Evolutionary conservation across 305 asterid species (phyloP).

Genomic region (Fraxinus floribunda): DNA sequence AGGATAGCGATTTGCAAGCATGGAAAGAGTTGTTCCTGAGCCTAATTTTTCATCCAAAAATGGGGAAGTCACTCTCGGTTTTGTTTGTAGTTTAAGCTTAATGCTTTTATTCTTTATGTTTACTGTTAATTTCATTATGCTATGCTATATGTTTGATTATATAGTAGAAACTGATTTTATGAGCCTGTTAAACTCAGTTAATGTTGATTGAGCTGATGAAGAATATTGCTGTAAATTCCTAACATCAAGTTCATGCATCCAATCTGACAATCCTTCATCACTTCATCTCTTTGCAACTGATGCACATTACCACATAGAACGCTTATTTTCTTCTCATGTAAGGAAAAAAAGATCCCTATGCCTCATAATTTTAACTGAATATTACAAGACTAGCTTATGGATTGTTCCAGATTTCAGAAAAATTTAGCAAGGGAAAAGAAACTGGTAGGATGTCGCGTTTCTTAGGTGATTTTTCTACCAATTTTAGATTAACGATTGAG

Average conservation of each 20-base stretch:
- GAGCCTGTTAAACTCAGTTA: too few species aligned
- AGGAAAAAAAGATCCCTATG: not conserved
- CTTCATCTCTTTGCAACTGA: not conserved
- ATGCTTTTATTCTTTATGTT: too few species aligned
- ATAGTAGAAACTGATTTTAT: too few species aligned
- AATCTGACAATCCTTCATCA: not conserved
- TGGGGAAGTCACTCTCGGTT: too few species aligned
- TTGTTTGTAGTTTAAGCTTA: too few species aligned
- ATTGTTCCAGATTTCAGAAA: not conserved
- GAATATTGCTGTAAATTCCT: too few species aligned
- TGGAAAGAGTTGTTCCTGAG: too few species aligned
- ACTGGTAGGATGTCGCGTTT: not conserved
- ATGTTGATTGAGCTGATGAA: too few species aligned
- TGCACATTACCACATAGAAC: not conserved
- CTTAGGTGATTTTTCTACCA: not conserved
- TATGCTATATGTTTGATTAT: too few species aligned
- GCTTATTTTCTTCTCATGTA: not conserved
- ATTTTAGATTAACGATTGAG: not conserved
- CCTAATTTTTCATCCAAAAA: too few species aligned
- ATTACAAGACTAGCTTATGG: not conserved
- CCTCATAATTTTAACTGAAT: not conserved
- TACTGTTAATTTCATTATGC: too few species aligned
- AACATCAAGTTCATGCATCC: not conserved
- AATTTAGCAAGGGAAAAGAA: not conserved
- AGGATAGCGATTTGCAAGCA: too few species aligned